Conservation (phyloP, 1,284 basidiomycete species). For the Microbotryomycetes sp. region DNA sequence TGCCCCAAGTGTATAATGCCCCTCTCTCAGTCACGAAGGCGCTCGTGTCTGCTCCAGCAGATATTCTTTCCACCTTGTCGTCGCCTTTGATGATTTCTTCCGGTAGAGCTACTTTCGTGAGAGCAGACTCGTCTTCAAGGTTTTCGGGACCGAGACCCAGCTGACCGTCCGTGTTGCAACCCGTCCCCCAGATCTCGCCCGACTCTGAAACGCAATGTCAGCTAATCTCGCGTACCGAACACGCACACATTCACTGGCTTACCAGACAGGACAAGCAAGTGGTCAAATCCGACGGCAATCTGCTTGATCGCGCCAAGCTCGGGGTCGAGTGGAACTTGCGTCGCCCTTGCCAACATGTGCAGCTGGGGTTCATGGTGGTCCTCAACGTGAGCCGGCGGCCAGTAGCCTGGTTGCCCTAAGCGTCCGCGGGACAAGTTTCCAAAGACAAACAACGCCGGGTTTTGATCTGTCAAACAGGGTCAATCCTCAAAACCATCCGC, state of each 20-base stretch:
- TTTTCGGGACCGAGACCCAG: conserved; percentile 18
- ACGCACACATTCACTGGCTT: neutral
- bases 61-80: conserved; percentile 19
- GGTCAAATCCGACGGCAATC: conserved; percentile 33
- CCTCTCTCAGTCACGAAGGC: conserved; percentile 30
- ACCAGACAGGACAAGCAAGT: conserved; percentile 33
- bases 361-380: conserved; percentile 18
- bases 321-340: conserved; percentile 5
- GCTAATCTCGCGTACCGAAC: neutral
- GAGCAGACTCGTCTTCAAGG: conserved; percentile 18
- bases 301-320: conserved; percentile 12
- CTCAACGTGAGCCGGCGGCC: neutral
- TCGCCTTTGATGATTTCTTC: conserved; percentile 1
- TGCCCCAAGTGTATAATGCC: conserved; percentile 32
- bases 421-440: conserved; percentile 23
- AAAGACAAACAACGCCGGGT: conserved; percentile 16
- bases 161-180: conserved; percentile 37
- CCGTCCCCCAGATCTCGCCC: conserved; percentile 30
- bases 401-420: conserved; percentile 13
- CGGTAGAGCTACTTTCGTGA: conserved; percentile 20
- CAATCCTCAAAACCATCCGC: neutral
- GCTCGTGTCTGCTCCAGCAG: conserved; percentile 33
- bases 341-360: conserved; percentile 24
- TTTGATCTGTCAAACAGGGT: conserved; percentile 4
- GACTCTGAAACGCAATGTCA: conserved; percentile 9